These are phyloP conservation scores for Volvox carteri DNA, from an alignment of 163 green algal genomes.

Conservation along the genomic window DNA sequence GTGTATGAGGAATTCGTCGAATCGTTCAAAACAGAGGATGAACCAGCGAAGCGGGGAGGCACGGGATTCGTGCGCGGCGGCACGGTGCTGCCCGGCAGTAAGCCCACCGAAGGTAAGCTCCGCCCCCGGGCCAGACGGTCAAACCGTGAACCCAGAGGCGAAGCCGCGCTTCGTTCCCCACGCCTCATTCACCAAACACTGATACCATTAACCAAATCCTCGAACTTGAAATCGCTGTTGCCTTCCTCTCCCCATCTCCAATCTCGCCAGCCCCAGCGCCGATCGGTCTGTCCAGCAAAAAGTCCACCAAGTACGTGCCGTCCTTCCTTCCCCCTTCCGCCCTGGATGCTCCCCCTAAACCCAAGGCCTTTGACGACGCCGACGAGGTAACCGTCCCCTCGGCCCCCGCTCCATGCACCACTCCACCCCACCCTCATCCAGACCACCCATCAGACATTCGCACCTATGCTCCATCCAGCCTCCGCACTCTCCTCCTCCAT, in stretches of 20 bases:
- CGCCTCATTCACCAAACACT: neutral
- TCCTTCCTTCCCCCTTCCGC: constrained; percentile 76
- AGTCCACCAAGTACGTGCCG: constrained; percentile 79
- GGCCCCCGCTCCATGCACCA: neutral
- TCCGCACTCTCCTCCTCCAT: no score
- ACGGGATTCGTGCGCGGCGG: constrained; percentile 77
- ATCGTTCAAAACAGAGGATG: constrained; percentile 72
- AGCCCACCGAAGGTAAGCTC: constrained; percentile 26
- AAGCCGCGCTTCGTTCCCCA: neutral
- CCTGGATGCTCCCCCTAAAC: constrained; percentile 50
- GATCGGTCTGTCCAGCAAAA: constrained; percentile 56
- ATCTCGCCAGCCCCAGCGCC: constrained; percentile 1
- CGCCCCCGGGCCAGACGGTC: no score
- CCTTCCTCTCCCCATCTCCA: neutral
- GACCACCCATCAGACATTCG: no score
- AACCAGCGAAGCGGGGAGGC: constrained; percentile 50
- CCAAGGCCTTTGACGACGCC: constrained; percentile 66
- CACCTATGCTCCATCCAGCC: neutral
- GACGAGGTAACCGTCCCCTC: constrained; percentile 56
- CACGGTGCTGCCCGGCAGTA: constrained; percentile 74
- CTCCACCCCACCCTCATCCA: neutral
- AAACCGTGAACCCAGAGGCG: no score
- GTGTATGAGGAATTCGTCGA: constrained; percentile 93
- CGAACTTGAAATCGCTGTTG: no score
- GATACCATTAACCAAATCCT: no score